Conservation (phyloP, 208 protist genomes). For the Leishmania tropica region DNA sequence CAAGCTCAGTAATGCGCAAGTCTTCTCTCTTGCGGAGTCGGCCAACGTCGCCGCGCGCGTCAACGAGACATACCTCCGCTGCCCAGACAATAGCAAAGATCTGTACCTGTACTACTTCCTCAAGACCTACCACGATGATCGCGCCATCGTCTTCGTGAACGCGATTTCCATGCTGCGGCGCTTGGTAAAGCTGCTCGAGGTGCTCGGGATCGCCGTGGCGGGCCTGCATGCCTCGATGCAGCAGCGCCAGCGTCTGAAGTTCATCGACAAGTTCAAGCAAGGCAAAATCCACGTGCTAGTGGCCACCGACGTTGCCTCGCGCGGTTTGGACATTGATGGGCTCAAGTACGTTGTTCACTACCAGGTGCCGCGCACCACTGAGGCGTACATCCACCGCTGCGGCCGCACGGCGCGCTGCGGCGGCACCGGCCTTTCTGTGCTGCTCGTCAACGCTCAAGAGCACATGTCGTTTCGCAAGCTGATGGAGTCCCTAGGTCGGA, state of each 20-base stretch:
- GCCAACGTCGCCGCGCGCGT: conserved; percentile 82
- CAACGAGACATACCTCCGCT: conserved; percentile 92
- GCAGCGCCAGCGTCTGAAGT: conserved; percentile 97
- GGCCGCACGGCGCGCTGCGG: conserved; percentile 96
- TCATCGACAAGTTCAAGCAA: conserved; percentile 93
- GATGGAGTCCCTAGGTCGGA: conserved; percentile 73
- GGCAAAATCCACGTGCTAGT: conserved; percentile 82
- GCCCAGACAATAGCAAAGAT: conserved; percentile 95
- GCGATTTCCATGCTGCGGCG: conserved; percentile 94
- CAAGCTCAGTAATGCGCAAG: conserved; percentile 65
- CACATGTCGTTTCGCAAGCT: conserved; percentile 85
- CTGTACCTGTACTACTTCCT: conserved; percentile 96
- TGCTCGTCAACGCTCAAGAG: conserved; percentile 90
- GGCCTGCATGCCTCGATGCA: conserved; percentile 97
- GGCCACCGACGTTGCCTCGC: conserved; percentile 93
- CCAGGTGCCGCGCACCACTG: conserved; percentile 94
- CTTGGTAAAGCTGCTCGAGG: conserved; percentile 90
- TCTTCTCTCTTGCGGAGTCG: conserved; percentile 84
- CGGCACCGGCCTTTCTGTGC: conserved; percentile 75
- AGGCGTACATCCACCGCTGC: conserved; percentile 97
- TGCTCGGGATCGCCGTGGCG: conserved; percentile 85
- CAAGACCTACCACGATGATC: conserved; percentile 76
- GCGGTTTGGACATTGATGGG: conserved; percentile 95
- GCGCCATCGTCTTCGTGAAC: conserved; percentile 95
- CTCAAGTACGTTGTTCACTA: conserved; percentile 98